phyloP scores from a whole-genome alignment of 441 rosid genomes.

The Manihot esculenta region DNA sequence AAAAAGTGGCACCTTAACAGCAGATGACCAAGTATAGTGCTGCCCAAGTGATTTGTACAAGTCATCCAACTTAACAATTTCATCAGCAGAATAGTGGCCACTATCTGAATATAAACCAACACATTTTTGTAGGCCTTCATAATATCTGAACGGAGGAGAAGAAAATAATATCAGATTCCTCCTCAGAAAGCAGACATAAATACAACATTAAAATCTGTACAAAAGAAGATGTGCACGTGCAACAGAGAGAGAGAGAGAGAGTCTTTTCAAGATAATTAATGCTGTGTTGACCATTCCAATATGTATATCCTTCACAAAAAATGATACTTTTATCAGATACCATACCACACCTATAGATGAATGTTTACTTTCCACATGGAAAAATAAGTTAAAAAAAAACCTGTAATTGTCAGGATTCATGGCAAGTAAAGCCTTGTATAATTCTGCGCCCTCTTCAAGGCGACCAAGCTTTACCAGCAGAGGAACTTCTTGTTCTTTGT shows the following conservation, averaged over 20 bases:
- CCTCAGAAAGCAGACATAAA: not conserved
- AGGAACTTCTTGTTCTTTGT: conserved; percentile 88
- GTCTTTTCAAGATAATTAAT: too few relatives aligned
- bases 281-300: too few relatives aligned
- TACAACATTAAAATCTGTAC: not conserved
- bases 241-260: too few relatives aligned
- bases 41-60: conserved; percentile 75
- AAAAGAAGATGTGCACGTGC: too few relatives aligned
- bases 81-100: conserved; percentile 65
- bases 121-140: conserved; percentile 94
- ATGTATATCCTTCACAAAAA: not conserved
- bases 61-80: conserved; percentile 70
- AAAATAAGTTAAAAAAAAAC: conserved; percentile 33
- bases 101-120: conserved; percentile 57
- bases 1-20: conserved; percentile 75
- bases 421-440: conserved; percentile 73
- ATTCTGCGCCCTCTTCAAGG: conserved; percentile 74
- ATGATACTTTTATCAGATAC: not conserved
- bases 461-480: conserved; percentile 74
- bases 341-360: not conserved
- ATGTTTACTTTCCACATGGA: not conserved
- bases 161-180: conserved; percentile 15
- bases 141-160: conserved; percentile 54
- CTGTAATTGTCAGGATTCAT: conserved; percentile 99
- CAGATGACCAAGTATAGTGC: conserved; percentile 88